These are phyloP conservation scores for Pseudocercospora musae DNA, from an alignment of 2,329 filamentous ascomycete species.

Conservation along the genomic window DNA sequence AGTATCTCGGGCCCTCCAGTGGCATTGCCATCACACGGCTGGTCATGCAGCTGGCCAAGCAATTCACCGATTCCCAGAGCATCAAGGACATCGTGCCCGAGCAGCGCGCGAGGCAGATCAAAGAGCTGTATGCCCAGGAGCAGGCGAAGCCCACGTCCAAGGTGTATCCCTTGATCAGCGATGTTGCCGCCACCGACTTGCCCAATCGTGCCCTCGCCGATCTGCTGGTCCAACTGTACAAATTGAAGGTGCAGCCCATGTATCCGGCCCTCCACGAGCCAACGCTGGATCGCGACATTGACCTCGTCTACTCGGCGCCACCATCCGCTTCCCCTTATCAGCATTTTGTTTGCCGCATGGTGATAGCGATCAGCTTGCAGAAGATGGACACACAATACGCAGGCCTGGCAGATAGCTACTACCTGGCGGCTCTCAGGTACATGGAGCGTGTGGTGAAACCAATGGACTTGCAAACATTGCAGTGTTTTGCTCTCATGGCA, in stretches of 20 bases:
- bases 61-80: constrained; percentile 83
- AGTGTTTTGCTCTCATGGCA: constrained; percentile 82
- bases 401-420: constrained; percentile 93
- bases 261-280: constrained; percentile 84
- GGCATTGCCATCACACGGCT: constrained; percentile 92
- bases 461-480: constrained; percentile 87
- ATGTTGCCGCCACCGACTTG: constrained; percentile 71
- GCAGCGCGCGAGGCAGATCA: constrained; percentile 61
- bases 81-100: constrained; percentile 91
- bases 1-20: constrained; percentile 89
- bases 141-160: constrained; percentile 66
- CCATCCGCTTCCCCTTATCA: constrained; percentile 61
- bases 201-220: constrained; percentile 73
- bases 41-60: constrained; percentile 94
- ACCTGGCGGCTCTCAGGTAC: constrained; percentile 79
- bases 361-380: constrained; percentile 91
- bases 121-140: constrained; percentile 67
- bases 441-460: constrained; percentile 78
- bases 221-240: constrained; percentile 78
- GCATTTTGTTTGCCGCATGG: constrained; percentile 85
- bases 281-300: constrained; percentile 69
- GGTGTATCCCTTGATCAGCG: constrained; percentile 86
- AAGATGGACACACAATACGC: constrained; percentile 86
- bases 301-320: constrained; percentile 72
- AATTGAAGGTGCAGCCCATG: constrained; percentile 84